A percentile compares a stretch with the other conserved stretches of the same genome.
Conservation (phyloP, 768 basidiomycete genomes). For the Podaxis carcinomalis region DNA sequence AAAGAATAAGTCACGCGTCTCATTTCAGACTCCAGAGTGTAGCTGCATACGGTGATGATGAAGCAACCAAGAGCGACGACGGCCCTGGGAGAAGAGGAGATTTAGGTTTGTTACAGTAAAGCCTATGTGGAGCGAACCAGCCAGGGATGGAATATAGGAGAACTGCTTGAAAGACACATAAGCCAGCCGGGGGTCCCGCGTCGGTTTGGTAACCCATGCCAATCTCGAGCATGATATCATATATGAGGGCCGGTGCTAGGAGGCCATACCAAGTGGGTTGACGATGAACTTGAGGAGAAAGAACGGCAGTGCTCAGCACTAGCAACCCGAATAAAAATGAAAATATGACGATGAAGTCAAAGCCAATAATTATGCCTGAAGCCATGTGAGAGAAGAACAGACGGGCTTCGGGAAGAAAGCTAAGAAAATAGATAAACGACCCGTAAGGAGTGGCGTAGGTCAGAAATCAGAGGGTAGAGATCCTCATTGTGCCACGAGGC, state of each 20-base stretch:
- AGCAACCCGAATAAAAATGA: conserved; percentile 9
- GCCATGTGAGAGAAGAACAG: neutral
- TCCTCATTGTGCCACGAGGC: too few relatives aligned
- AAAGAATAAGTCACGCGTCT: neutral
- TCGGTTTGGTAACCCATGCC: conserved; percentile 8
- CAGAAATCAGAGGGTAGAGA: neutral
- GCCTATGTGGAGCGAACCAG: neutral
- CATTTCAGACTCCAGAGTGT: neutral
- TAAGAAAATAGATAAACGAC: neutral
- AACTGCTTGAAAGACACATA: conserved; percentile 6
- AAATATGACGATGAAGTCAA: conserved; percentile 2
- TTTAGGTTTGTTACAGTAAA: neutral
- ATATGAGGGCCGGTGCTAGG: neutral
- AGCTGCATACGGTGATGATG: neutral
- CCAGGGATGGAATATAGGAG: conserved; percentile 10
- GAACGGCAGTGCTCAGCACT: conserved; percentile 7
- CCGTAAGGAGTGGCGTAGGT: neutral
- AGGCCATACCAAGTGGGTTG: conserved; percentile 8
- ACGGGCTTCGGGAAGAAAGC: neutral
- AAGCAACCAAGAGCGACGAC: conserved; percentile 8
- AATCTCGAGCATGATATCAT: neutral
- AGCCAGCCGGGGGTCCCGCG: neutral
- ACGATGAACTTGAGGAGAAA: neutral
- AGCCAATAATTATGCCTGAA: conserved; percentile 2
- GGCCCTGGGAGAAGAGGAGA: neutral